A percentile compares a stretch with the other conserved stretches of the same genome.
Evolutionary conservation across 176 grass and related monocot species (phyloP).

Genomic region (Lolium multiflorum): DNA sequence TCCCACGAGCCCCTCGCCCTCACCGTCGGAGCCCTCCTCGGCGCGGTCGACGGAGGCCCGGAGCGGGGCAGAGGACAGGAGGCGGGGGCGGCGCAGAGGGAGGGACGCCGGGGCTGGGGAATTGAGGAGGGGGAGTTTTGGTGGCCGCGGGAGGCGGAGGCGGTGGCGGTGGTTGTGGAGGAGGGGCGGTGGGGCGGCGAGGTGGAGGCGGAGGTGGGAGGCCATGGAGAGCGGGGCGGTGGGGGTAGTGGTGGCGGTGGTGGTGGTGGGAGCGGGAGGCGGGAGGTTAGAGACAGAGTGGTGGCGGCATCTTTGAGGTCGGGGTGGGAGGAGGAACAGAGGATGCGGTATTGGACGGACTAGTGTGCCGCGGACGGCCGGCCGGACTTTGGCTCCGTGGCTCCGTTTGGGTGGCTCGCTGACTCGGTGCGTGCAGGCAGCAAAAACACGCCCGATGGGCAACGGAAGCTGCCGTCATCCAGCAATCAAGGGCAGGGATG

Average conservation of each 20-base stretch:
- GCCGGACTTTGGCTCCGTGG: neutral
- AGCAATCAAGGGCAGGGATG: neutral
- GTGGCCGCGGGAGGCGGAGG: neutral
- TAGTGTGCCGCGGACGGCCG: neutral
- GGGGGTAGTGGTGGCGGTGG: neutral
- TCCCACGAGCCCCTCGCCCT: conserved; percentile 51
- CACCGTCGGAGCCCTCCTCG: neutral
- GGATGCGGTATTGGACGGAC: conserved; percentile 57
- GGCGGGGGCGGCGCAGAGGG: too few species aligned
- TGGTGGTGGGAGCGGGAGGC: neutral
- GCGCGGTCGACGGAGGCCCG: conserved; percentile 44
- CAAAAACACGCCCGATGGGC: neutral
- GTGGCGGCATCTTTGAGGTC: conserved; percentile 45
- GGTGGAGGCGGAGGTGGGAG: conserved; percentile 56
- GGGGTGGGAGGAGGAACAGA: conserved; percentile 30
- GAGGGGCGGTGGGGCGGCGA: conserved; percentile 37
- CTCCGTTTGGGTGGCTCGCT: neutral
- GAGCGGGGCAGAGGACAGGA: neutral
- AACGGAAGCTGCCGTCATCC: neutral
- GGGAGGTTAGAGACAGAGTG: neutral
- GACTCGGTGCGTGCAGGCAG: neutral
- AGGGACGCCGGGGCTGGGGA: neutral
- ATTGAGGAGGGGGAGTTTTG: neutral
- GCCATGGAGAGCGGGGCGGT: conserved; percentile 33
- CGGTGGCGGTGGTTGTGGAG: conserved; percentile 20